Conservation (phyloP, 345 rosid species). For the Nephelium lappaceum region DNA sequence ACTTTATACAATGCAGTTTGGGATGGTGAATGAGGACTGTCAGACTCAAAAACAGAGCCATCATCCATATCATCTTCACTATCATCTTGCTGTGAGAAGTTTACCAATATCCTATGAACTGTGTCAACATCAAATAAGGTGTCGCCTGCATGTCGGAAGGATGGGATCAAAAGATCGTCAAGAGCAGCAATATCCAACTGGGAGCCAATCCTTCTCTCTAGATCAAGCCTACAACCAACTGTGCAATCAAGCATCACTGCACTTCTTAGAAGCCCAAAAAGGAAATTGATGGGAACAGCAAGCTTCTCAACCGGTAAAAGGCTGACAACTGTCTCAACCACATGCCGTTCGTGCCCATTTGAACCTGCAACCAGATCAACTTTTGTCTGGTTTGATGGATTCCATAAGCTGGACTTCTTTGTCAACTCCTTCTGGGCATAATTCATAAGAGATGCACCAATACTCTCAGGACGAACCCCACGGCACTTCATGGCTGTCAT, state of each 20-base stretch:
- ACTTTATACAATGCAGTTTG: slow-evolving; percentile 83
- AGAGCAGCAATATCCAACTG: slow-evolving; percentile 88
- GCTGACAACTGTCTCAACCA: slow-evolving; percentile 80
- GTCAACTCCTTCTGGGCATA: slow-evolving; percentile 90
- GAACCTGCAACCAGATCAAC: slow-evolving; percentile 47
- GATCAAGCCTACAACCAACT: slow-evolving; percentile 76
- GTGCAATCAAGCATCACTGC: slow-evolving; percentile 87
- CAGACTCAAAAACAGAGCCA: slow-evolving; percentile 78
- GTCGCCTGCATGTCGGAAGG: slow-evolving; percentile 80
- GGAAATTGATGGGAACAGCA: slow-evolving; percentile 80
- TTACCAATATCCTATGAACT: slow-evolving; percentile 87
- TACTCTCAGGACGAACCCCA: slow-evolving; percentile 95
- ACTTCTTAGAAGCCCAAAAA: slow-evolving; percentile 86
- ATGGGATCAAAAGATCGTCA: slow-evolving; percentile 91
- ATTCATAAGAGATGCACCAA: slow-evolving; percentile 80
- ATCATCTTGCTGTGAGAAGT: slow-evolving; percentile 91
- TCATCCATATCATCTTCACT: slow-evolving; percentile 87
- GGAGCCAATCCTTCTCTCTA: slow-evolving; percentile 90
- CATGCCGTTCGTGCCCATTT: slow-evolving; percentile 64
- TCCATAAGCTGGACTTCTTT: slow-evolving; percentile 73
- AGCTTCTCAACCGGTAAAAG: slow-evolving; percentile 91
- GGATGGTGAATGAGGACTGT: slow-evolving; percentile 80
- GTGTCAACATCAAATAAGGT: slow-evolving; percentile 94
- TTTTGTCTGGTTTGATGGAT: slow-evolving; percentile 52
- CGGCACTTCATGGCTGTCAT: slow-evolving; percentile 93